These are phyloP conservation scores for Candolleomyces eurysporus DNA, from an alignment of 768 basidiomycete genomes.

Conservation along the genomic window DNA sequence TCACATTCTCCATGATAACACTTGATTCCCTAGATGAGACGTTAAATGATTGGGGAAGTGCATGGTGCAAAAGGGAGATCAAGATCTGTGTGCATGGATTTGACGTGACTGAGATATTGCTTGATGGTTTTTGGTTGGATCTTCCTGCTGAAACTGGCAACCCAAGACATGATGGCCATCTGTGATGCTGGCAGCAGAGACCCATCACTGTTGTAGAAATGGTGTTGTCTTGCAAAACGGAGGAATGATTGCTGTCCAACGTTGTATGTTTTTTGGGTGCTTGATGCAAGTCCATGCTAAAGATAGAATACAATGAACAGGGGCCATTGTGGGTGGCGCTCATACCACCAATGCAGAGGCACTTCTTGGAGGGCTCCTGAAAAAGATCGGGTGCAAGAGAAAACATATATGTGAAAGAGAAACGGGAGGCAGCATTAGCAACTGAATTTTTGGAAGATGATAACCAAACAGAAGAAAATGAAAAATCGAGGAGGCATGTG, in stretches of 20 bases:
- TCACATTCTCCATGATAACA: conserved; percentile 14
- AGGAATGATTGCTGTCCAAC: conserved; percentile 21
- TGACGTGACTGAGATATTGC: conserved; percentile 20
- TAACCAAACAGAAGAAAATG: conserved; percentile 21
- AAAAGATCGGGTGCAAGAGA: not conserved
- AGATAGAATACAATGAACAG: conserved; percentile 22
- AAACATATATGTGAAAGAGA: not conserved
- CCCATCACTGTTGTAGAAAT: conserved; percentile 10
- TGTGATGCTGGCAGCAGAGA: conserved; percentile 14
- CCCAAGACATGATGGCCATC: conserved; percentile 20
- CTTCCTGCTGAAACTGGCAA: conserved; percentile 11
- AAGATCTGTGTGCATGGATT: conserved; percentile 22
- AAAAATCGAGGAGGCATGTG: too few relatives aligned
- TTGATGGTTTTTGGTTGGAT: conserved; percentile 25
- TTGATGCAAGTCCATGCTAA: conserved; percentile 27
- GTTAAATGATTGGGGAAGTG: conserved; percentile 12
- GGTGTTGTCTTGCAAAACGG: conserved; percentile 16
- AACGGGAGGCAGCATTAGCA: conserved; percentile 24
- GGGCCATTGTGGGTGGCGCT: not conserved
- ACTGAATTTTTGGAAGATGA: conserved; percentile 17
- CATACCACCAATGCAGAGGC: conserved; percentile 1
- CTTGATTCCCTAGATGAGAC: conserved; percentile 18
- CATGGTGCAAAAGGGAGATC: conserved; percentile 15
- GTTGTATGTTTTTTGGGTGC: conserved; percentile 23
- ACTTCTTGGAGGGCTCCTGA: not conserved